Percentiles rank a stretch among this genome's conserved stretches.
phyloP scores from a whole-genome alignment of 805 yeast species.

The Ogataea siamensis region DNA sequence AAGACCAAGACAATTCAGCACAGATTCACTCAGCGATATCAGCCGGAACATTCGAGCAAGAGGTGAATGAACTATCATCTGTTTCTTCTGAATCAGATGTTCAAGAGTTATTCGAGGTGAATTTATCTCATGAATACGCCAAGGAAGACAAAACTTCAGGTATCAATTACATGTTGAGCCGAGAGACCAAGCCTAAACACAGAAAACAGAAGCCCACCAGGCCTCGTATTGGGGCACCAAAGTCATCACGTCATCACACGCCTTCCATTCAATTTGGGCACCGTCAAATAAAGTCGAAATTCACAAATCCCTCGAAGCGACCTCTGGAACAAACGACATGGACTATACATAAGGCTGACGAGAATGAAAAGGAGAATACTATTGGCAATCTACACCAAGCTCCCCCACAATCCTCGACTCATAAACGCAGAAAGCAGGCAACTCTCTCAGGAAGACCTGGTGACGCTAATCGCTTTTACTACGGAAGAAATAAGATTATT shows the following conservation, averaged over 20 bases:
- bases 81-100: constrained; percentile 15
- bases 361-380: too few species aligned
- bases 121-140: constrained; percentile 21
- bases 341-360: too few species aligned
- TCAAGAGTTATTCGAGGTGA: constrained; percentile 8
- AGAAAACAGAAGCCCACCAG: neutral
- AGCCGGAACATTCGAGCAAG: neutral
- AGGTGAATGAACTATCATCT: constrained; percentile 11
- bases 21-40: too few species aligned
- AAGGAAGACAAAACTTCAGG: constrained; percentile 29
- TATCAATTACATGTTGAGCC: constrained; percentile 29
- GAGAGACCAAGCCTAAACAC: neutral
- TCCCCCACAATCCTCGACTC: too few species aligned
- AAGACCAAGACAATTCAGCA: too few species aligned
- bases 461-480: constrained; percentile 18
- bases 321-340: neutral
- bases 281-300: too few species aligned
- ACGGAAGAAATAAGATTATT: constrained; percentile 21
- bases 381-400: too few species aligned
- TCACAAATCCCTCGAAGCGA: neutral
- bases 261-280: neutral
- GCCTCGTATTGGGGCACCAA: constrained; percentile 1
- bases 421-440: neutral
- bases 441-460: neutral
- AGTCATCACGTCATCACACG: neutral